Evolutionary conservation across 805 yeast genomes (phyloP), one percentile per base, ranked within the genome.

Genomic region (Candida argentea): DNA sequence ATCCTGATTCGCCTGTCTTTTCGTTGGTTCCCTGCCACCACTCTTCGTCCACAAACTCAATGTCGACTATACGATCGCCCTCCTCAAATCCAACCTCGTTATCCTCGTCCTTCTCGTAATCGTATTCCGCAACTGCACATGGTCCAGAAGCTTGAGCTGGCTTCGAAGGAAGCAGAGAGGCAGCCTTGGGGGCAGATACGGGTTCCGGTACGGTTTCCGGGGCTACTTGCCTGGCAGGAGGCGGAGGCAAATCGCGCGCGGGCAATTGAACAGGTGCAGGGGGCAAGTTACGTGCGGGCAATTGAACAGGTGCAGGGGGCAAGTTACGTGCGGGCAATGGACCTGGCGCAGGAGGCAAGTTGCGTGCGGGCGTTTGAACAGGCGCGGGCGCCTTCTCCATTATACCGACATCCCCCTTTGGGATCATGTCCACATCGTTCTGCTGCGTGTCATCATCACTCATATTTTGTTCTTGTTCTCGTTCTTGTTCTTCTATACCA

Each of bases 91-190:
- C 65, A 28, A 82, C 70, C 49, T 82, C 93, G 42, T 81, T 78
- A 30, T 77, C 87, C 43, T 80, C 93, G 35, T 73, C 84, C 43
- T 74, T 72, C 39, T 63, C 76, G 39, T 78, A 80, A 35, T 80
- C 91, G 50, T 85, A 91, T 46, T 76, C 79, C 4, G 91, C 97
- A 35, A 72, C 50, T 2, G 96, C 98, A 19, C 64, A 52, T 37
- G 13, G 38, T 8, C 31, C 35, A 11, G 32, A 27, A 6, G 25
- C 11, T n/a, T 22, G 18, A 14, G 14, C 14, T 2, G 24, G 30
- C 22, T 39, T 36, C 2, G 37, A 14, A 15, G 46, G 45, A 24
- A 40, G 31, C 8, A 33, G 20, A 17, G 45, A 40, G 11, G 38
- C 31, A 23, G 35, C 27, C 17, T 47, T 43, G 21, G 38, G 39